phyloP scores from a whole-genome alignment of 192 early-diverging fungal species.

The Entophlyctis luteolus region DNA sequence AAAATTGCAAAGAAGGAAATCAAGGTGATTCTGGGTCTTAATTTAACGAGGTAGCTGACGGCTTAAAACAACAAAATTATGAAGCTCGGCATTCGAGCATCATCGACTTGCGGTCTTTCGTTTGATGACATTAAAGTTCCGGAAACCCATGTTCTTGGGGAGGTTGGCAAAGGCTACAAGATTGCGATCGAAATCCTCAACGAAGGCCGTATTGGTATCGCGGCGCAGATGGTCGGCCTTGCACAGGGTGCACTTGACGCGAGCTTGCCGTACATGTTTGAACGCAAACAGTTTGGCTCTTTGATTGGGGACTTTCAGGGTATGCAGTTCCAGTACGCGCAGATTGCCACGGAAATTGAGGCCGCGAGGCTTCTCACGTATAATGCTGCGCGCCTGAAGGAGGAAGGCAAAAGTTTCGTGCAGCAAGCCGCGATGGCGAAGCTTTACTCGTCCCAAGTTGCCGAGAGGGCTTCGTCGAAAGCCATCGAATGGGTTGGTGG shows the following conservation, averaged over 20 bases:
- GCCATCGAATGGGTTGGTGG: constrained; percentile 98
- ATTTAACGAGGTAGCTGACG: not conserved
- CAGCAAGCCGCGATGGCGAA: constrained; percentile 99
- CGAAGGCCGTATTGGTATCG: constrained; percentile 97
- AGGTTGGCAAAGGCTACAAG: constrained; percentile 93
- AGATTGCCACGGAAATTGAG: constrained; percentile 90
- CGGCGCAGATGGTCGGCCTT: constrained; percentile 95
- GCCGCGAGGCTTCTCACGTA: constrained; percentile 94
- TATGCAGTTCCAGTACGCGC: constrained; percentile 76
- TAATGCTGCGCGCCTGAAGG: constrained; percentile 94
- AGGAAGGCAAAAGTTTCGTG: constrained; percentile 84
- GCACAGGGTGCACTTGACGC: constrained; percentile 90
- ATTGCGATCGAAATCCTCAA: constrained; percentile 93
- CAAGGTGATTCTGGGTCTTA: constrained; percentile 52
- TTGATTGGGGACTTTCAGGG: constrained; percentile 79
- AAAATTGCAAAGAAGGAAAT: constrained; percentile 92
- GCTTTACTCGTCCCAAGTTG: constrained; percentile 91
- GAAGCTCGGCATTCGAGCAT: constrained; percentile 90
- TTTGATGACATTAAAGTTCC: constrained; percentile 87
- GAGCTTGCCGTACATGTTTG: constrained; percentile 85
- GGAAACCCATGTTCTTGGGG: constrained; percentile 80
- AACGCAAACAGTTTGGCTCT: constrained; percentile 90
- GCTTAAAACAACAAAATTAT: not conserved
- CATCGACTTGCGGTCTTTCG: constrained; percentile 88
- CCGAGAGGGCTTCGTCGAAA: constrained; percentile 80